A percentile compares a stretch with the other conserved stretches of the same genome.
These are phyloP conservation scores for Cymodocea nodosa DNA, from an alignment of 116 monocot species.

Conservation along the genomic window DNA sequence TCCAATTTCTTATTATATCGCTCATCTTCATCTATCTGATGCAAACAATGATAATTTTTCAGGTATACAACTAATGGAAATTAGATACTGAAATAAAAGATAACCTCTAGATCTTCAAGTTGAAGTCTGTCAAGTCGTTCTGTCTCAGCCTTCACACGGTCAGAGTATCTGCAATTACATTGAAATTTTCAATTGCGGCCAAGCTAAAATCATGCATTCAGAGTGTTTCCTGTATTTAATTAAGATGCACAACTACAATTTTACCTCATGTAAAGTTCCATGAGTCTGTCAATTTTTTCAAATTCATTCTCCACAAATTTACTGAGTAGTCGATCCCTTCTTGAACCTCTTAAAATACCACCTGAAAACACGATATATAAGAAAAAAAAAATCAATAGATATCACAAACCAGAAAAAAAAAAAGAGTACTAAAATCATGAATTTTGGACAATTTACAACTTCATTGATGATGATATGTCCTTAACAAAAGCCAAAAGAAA, in stretches of 20 bases:
- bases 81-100: conserved; percentile 3
- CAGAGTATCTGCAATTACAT: conserved; percentile 56
- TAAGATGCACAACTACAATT: not conserved
- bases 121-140: conserved; percentile 58
- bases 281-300: conserved; percentile 95
- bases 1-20: conserved; percentile 79
- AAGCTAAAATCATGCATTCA: not conserved
- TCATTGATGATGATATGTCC: no score
- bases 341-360: conserved; percentile 81
- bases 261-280: conserved; percentile 89
- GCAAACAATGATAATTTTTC: not conserved
- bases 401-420: no score
- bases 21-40: conserved; percentile 90
- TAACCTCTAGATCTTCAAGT: conserved; percentile 86
- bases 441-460: no score
- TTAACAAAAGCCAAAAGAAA: no score
- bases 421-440: no score
- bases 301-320: conserved; percentile 98
- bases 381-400: no score
- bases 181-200: not conserved
- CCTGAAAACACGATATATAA: conserved; percentile 24
- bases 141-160: conserved; percentile 67
- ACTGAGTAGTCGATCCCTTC: conserved; percentile 80
- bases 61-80: not conserved
- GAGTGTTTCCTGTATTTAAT: not conserved